Conservation (phyloP, 129 eudicot species). For the Heracleum sosnowskyi region DNA sequence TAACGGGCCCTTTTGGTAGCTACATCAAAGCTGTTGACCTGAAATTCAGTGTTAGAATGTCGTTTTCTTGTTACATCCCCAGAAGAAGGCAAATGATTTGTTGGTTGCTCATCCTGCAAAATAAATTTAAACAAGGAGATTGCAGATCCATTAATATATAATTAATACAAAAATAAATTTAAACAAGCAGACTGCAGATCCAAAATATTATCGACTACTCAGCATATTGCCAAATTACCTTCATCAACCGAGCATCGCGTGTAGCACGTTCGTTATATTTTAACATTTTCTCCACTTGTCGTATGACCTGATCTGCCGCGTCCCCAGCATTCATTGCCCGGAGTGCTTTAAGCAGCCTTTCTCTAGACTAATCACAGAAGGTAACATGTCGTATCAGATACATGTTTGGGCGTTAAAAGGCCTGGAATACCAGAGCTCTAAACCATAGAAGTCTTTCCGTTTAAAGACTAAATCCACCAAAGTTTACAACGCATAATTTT, state of each 20-base stretch:
- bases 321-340: slow-evolving; percentile 90
- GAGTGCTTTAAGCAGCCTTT: slow-evolving; percentile 54
- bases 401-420: too few species aligned
- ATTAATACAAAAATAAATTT: not conserved
- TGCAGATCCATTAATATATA: not conserved
- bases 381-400: not conserved
- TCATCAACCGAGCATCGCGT: slow-evolving; percentile 46
- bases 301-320: slow-evolving; percentile 87
- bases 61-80: slow-evolving; percentile 52
- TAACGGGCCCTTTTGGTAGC: slow-evolving; percentile 56
- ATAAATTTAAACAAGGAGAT: not conserved
- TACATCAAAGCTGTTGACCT: slow-evolving; percentile 25
- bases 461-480: not conserved
- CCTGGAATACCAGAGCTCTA: not conserved
- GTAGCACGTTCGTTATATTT: slow-evolving; percentile 63
- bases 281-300: slow-evolving; percentile 82
- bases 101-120: slow-evolving; percentile 60
- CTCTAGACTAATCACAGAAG: slow-evolving; percentile 61
- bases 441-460: not conserved
- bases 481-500: not conserved
- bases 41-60: slow-evolving; percentile 49
- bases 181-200: not conserved
- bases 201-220: not conserved
- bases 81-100: slow-evolving; percentile 34
- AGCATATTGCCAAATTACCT: slow-evolving; percentile 34